Evolutionary conservation across 495 filamentous ascomycete genomes (phyloP).

Genomic region (Patellaria atrata): DNA sequence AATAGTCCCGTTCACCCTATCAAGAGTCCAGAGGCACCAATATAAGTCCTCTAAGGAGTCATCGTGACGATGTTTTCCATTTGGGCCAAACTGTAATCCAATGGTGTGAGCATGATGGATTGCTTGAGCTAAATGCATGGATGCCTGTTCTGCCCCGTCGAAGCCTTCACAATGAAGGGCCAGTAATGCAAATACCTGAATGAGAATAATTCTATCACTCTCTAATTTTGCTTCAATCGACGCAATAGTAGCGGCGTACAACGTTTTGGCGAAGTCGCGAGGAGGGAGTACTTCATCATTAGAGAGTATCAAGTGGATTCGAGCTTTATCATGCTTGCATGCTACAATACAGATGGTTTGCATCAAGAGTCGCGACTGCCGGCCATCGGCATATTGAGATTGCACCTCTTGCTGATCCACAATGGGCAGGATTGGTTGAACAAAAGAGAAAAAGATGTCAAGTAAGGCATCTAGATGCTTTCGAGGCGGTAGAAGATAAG

Average conservation of each 20-base stretch:
- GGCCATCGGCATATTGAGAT: constrained; percentile 10
- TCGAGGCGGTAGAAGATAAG: constrained; percentile 15
- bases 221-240: constrained; percentile 21
- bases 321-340: constrained; percentile 23
- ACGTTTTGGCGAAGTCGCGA: constrained; percentile 22
- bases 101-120: constrained; percentile 49
- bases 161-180: constrained; percentile 35
- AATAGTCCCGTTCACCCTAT: constrained; percentile 48
- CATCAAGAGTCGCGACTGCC: constrained; percentile 17
- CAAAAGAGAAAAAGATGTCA: constrained; percentile 23
- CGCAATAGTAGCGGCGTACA: constrained; percentile 22
- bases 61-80: constrained; percentile 23
- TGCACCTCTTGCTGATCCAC: constrained; percentile 22
- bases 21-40: constrained; percentile 53
- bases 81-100: constrained; percentile 44
- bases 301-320: constrained; percentile 16
- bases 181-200: constrained; percentile 29
- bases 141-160: constrained; percentile 28
- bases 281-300: constrained; percentile 17
- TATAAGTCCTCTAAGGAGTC: constrained; percentile 34
- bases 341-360: constrained; percentile 28
- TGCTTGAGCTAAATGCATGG: constrained; percentile 27
- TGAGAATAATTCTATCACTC: constrained; percentile 24
- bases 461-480: constrained; percentile 20
- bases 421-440: constrained; percentile 26